Evolutionary conservation across 371 early-diverging fungal genomes (phyloP).

Genomic region (Circinella umbellata): DNA sequence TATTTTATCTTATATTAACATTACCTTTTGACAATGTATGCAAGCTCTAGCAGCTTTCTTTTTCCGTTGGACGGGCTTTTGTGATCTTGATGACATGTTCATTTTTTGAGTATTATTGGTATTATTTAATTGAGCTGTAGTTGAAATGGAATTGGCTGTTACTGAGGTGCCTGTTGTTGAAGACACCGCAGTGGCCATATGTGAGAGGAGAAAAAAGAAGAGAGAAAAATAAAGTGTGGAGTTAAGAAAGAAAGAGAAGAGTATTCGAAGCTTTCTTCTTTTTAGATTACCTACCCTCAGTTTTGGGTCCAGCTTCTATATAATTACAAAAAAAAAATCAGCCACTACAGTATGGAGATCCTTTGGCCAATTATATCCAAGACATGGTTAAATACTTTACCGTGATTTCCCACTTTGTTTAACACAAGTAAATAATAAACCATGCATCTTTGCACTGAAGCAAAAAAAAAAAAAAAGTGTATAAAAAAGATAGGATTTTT

Average conservation of each 20-base stretch:
- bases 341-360: background rate
- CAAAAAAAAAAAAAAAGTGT: background rate
- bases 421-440: background rate
- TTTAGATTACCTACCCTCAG: too few relatives aligned
- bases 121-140: background rate
- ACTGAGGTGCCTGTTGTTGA: constrained; percentile 11
- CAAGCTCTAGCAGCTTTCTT: constrained; percentile 41
- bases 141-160: background rate
- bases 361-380: background rate
- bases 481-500: background rate
- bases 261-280: too few relatives aligned
- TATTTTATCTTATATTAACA: background rate
- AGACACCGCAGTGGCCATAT: constrained; percentile 7
- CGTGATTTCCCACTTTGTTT: background rate
- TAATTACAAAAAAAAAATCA: background rate
- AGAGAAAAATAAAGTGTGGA: background rate
- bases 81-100: background rate
- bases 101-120: background rate
- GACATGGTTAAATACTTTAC: constrained; percentile 7
- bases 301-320: background rate
- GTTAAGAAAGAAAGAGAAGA: background rate
- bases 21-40: constrained; percentile 40
- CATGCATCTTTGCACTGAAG: background rate
- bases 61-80: constrained; percentile 22
- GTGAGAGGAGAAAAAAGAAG: background rate